Percentiles rank a stretch among this genome's conserved stretches.
phyloP scores from a whole-genome alignment of 2,329 filamentous ascomycete species.

The Emergomyces pasteurianus region DNA sequence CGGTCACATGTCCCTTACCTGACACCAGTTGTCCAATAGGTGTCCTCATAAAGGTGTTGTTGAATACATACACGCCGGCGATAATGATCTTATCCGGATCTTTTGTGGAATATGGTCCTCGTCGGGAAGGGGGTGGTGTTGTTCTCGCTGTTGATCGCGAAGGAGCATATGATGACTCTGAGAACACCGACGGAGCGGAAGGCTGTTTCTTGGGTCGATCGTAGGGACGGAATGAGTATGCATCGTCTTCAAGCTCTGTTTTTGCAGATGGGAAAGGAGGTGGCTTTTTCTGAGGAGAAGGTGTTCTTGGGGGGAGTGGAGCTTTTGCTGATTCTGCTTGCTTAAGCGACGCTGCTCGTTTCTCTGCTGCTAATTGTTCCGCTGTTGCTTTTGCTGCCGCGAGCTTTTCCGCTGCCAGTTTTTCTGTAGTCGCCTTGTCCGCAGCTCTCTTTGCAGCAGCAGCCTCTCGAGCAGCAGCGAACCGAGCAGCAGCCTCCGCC shows the following conservation, averaged over 20 bases:
- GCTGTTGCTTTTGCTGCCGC: conserved; percentile 17
- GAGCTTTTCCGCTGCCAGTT: conserved; percentile 25
- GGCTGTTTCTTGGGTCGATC: conserved; percentile 53
- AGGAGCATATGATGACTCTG: conserved; percentile 75
- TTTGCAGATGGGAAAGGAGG: conserved; percentile 26
- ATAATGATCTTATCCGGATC: conserved; percentile 96
- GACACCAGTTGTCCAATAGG: conserved; percentile 83
- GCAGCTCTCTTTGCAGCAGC: conserved; percentile 22
- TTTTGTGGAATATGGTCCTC: conserved; percentile 70
- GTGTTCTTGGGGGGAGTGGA: conserved; percentile 16
- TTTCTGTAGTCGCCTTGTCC: conserved; percentile 24
- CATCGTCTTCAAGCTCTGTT: conserved; percentile 48
- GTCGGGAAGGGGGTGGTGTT: conserved; percentile 66
- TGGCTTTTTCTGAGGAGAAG: conserved; percentile 30
- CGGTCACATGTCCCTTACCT: conserved; percentile 72
- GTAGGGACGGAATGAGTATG: conserved; percentile 66
- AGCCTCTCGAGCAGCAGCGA: conserved; percentile 24
- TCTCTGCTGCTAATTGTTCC: conserved; percentile 27
- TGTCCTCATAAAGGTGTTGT: conserved; percentile 76
- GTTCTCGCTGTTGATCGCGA: conserved; percentile 76
- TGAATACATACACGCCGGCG: conserved; percentile 83
- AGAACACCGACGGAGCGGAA: conserved; percentile 60
- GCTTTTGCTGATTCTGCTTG: conserved; percentile 15
- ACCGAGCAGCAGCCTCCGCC: conserved; percentile 13
- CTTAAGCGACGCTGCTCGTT: conserved; percentile 14